Base-by-base conservation (phyloP, 2,329 filamentous ascomycete species). In the Alternaria brassicae region DNA sequence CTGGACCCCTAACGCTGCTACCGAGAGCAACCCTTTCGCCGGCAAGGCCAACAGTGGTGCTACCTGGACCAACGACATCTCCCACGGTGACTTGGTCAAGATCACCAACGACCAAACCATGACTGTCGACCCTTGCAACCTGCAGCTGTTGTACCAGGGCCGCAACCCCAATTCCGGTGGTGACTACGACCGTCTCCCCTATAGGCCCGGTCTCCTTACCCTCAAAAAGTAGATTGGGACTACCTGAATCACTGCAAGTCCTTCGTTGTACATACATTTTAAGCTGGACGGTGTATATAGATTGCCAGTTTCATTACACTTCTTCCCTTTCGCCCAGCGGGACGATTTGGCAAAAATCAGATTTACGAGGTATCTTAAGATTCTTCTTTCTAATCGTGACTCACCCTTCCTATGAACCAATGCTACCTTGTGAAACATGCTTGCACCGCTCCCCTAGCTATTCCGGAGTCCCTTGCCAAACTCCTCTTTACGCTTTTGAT, bases 51-150 rank as follows among this genome's bases (percentile, higher is more conserved):
- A 89, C 77, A 88, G 83, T 49, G 87, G 85, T 36, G 86, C 86
- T 1, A 82, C 81, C 17, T 90, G 88, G 88, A 88, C 87, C 45
- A 85, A 88, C 72, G 86, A 89, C 60, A 89, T 90, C 71, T 88
- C 84, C 70, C 86, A 89, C 68, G 88, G 88, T 34, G 88, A 90
- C 61, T 72, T 89, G 39, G 69, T 89, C 56, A 82, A 87, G 58
- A 80, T 62, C 57, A 84, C 81, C 67, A 71, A 82, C 2, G 87
- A 90, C 67, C 83, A 90, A 79, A 90, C 86, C 1, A 83, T 88
- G 77, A 83, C 84, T 0, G 72, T 90, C 58, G 85, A 89, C 67
- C 79, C 86, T 1, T 90, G 88, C 79, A 88, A 88, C 70, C 76
- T 90, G 69, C 84, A 88, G 78, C 68, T 89, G 40, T 81, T 90